phyloP scores from a whole-genome alignment of 202 grass and related monocot genomes.

The Schoenoplectus triqueter region DNA sequence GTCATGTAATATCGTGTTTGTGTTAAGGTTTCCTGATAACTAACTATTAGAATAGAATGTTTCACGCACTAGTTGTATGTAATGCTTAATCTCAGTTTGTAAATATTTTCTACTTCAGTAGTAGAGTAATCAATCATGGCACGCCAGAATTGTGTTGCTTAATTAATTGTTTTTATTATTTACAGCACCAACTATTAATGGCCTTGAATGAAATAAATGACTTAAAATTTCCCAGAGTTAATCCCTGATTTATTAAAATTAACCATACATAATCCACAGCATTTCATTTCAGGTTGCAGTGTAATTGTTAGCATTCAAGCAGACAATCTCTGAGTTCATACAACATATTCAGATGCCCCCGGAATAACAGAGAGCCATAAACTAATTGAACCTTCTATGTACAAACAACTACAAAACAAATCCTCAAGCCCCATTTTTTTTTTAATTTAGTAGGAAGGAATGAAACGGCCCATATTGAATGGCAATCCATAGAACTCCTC shows the following conservation, averaged over 20 bases:
- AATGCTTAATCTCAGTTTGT: neutral
- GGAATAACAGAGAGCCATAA: neutral
- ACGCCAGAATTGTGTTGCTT: neutral
- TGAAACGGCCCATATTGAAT: slow-evolving; percentile 90
- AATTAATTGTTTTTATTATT: neutral
- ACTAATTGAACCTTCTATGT: slow-evolving; percentile 21
- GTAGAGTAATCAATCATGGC: neutral
- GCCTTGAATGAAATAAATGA: neutral
- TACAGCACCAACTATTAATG: neutral
- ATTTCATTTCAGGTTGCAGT: neutral
- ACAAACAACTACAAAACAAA: slow-evolving; percentile 32
- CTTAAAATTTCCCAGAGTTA: neutral
- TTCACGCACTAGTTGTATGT: neutral
- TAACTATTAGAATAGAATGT: neutral
- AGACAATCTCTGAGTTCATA: neutral
- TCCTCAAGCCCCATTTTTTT: neutral
- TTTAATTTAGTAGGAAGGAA: slow-evolving; percentile 62
- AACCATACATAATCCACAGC: neutral
- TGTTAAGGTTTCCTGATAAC: too few species aligned
- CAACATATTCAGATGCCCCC: neutral
- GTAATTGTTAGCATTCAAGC: neutral
- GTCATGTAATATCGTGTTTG: too few species aligned
- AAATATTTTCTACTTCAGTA: neutral
- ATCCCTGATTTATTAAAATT: slow-evolving; percentile 10
- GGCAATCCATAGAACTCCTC: slow-evolving; percentile 95